Evolutionary conservation across 2,329 filamentous ascomycete species (phyloP), one percentile per base, ranked within the genome.

Genomic region (Aspergillus carbonarius): DNA sequence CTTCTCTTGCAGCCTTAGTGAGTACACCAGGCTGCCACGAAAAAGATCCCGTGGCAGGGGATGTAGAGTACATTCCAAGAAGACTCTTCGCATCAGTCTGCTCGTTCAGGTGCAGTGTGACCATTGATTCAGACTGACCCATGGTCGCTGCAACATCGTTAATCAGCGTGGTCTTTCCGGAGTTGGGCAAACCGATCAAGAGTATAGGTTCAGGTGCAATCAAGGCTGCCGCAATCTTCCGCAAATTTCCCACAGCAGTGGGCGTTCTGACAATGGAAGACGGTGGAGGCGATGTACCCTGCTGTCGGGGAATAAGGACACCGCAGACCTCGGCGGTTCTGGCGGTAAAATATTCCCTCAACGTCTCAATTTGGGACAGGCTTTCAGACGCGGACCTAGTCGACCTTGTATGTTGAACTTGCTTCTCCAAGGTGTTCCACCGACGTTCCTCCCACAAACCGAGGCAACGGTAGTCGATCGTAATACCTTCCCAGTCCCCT

Each of bases 21-120:
- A 99, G 80, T 18, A 98, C 91, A 76, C 95, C 95, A 3, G 95
- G 86, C 60, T 91, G 87, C 95, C 95, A 99, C 52, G 86, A 85
- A 72, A 99, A 99, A 9, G 91, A 93, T 1, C 93, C 93, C 1
- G 92, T 93, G 60, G 88, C 90, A 15, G 89, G 86, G 58, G 92
- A 93, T 20, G 92, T 95, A 1, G 93, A 91, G 76, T 99, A 98
- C 72, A 98, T 86, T 3, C 95, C 95, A 62, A 99, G 86, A 40
- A 99, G 85, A 79, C 96, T 90, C 75, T 99, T 99, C 0, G 93
- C 93, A 76, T 99, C 95, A 2, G 93, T 98, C 75, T 99, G 96
- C 75, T 98, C 95, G 72, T 99, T 99, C 34, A 99, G 81, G 75
- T 99, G 93, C 30, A 99, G 82, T 3, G 93, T 98, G 54, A 99